phyloP scores from a whole-genome alignment of 164 flowering plant species.

The Vitis rotundifolia region DNA sequence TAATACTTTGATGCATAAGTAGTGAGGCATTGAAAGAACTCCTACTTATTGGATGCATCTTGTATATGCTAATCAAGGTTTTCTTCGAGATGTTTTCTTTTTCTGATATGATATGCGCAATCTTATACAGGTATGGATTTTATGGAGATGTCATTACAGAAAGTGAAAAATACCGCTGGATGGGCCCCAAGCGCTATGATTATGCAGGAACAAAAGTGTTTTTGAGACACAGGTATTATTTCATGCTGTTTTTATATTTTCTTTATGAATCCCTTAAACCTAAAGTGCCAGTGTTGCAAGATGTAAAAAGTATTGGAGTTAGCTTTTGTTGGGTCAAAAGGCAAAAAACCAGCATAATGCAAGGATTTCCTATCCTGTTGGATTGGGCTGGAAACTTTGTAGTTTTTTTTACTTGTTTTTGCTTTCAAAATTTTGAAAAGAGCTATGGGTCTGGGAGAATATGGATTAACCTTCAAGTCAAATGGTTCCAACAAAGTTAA shows the following conservation, averaged over 20 bases:
- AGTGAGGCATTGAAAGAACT: not conserved
- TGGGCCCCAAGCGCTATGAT: constrained; percentile 97
- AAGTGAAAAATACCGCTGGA: constrained; percentile 95
- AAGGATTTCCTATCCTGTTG: too few relatives aligned
- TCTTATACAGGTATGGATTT: constrained; percentile 76
- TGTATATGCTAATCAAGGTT: not conserved
- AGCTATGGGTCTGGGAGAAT: too few relatives aligned
- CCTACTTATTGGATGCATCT: not conserved
- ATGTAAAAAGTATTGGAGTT: too few relatives aligned
- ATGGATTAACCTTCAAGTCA: not conserved
- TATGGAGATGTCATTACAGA: constrained; percentile 98
- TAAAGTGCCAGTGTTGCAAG: not conserved
- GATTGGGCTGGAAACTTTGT: too few relatives aligned
- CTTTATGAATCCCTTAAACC: too few relatives aligned
- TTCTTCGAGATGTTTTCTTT: not conserved
- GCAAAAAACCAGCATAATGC: too few relatives aligned
- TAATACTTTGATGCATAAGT: not conserved
- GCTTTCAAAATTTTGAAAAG: too few relatives aligned
- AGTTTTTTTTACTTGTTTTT: too few relatives aligned
- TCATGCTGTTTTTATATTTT: not conserved
- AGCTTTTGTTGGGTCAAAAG: too few relatives aligned
- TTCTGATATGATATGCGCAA: constrained; percentile 1
- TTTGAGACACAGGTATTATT: constrained; percentile 71
- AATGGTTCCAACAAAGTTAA: not conserved
- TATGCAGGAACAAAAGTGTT: constrained; percentile 97